Base-by-base conservation (phyloP, 371 early-diverging fungal species). In the Rhizopus microsporus region DNA sequence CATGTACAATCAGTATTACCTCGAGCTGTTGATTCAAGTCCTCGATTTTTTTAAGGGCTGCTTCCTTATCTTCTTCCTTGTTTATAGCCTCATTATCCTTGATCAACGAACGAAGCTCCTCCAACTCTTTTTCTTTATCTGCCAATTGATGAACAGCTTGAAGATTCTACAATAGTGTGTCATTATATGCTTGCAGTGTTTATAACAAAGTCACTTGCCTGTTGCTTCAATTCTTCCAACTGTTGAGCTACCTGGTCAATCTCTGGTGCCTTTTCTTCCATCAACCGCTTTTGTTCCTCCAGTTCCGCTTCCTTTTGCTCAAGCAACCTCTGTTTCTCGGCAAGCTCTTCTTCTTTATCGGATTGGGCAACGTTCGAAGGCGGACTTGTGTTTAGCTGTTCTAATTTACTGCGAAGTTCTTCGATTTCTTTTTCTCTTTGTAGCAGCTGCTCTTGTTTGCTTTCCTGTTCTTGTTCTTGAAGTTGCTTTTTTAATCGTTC, bases 51-150 rank as follows among this genome's bases (percentile, higher is more conserved):
- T 58, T 50, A 9, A 70, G 42, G 9, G 67, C 60, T 34, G 48
- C 62, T 47, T 62, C 48, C 8, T 68, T 65, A 13, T 69, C 60
- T 29, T 63, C 68, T 13, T 60, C 68, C 33, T 64, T 56, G 16
- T 71, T 59, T 17, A 54, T 59, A 3, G 37, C 23, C 5, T 59
- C 57, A 4, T 65, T 54, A 10, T 59, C 50, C 16, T 63, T 33
- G 13, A 70, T 65, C 33, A 69, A 43, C 1, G 57, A 44, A 30
- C 71, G 62, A 15, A 78, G 53, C 23, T 54, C 59, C 30, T 72
- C 76, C 8, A 78, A 51, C 34, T 78, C 79, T 49, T 73, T 67
- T 38, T 78, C 79, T 34, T 72, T 71, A 6, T 59, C 56, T 5
- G 74, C 70, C 29, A 78, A 48, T 47, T 67, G 72, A 35, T 48